Conservation (phyloP, 306 rosid species). For the Fragaria vesca region DNA sequence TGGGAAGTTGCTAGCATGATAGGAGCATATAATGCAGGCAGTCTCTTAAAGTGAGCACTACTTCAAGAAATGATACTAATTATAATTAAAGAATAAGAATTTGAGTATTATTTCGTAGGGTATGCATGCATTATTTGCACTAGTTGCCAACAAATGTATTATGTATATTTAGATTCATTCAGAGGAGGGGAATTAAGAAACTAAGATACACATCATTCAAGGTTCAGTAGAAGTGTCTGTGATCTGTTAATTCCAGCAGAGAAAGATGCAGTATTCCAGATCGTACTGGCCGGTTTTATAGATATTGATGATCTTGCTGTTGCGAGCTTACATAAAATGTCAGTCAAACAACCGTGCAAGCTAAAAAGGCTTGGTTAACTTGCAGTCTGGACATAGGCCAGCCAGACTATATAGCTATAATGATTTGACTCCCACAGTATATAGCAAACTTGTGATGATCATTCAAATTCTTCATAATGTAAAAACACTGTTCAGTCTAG, state of each 20-base stretch:
- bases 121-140: not conserved
- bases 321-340: not conserved
- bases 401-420: constrained; percentile 2
- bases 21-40: not conserved
- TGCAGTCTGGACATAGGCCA: not conserved
- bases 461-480: constrained; percentile 14
- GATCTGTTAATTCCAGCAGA: not conserved
- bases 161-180: not conserved
- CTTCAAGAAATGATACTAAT: not conserved
- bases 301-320: constrained; percentile 1
- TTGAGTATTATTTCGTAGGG: not conserved
- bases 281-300: not conserved
- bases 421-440: constrained; percentile 6
- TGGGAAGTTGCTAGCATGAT: not conserved
- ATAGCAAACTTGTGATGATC: not conserved
- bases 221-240: not conserved
- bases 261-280: not conserved
- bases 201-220: not conserved
- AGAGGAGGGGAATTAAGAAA: not conserved
- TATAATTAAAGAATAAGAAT: not conserved
- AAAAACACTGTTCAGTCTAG: not conserved
- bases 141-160: not conserved
- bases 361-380: constrained; percentile 11
- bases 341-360: constrained; percentile 13
- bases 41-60: not conserved